Evolutionary conservation across 1,284 basidiomycete species (phyloP).

Genomic region (Athelia sp.): DNA sequence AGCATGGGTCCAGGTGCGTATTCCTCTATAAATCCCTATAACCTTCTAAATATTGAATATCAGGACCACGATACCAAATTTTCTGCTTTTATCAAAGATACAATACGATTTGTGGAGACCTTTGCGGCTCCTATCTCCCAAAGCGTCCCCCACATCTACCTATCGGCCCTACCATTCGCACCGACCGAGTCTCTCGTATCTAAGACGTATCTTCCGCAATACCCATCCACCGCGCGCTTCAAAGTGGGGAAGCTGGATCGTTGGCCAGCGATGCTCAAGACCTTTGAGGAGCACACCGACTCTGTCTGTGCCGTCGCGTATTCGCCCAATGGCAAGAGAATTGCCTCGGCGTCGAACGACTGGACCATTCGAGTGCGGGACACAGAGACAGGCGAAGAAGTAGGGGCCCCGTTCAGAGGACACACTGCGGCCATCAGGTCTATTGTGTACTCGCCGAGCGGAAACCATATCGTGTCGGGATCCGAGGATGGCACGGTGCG

Average conservation of each 20-base stretch:
- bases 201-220: neutral
- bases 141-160: conserved; percentile 16
- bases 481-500: neutral
- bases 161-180: conserved; percentile 13
- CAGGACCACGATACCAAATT: neutral
- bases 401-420: neutral
- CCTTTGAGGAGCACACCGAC: neutral
- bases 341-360: neutral
- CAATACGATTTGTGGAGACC: conserved; percentile 7
- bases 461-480: neutral
- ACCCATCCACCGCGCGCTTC: neutral
- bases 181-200: conserved; percentile 1
- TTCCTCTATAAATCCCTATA: neutral
- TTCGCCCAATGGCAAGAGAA: neutral
- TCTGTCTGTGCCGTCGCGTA: neutral
- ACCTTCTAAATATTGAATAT: neutral
- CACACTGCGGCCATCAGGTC: neutral
- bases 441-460: neutral
- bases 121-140: conserved; percentile 9
- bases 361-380: neutral
- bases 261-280: neutral
- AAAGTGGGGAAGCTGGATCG: neutral
- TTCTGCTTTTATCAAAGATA: conserved; percentile 9
- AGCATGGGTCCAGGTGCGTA: conserved; percentile 5
- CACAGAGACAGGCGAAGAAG: neutral